Evolutionary conservation across 495 filamentous ascomycete species (phyloP).

Genomic region (Neurospora sp.): DNA sequence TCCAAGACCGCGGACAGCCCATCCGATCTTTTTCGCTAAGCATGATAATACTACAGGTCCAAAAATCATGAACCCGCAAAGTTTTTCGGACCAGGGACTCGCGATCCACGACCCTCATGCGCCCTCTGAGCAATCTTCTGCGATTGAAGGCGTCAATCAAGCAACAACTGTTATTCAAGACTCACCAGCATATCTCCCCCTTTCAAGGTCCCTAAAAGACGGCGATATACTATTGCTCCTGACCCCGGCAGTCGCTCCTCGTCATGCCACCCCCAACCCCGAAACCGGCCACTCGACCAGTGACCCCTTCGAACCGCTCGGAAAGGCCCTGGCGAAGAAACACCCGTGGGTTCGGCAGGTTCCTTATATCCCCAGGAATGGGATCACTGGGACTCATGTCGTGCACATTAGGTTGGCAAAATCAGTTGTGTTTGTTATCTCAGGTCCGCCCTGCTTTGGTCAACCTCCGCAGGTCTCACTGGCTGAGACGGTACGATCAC

Average conservation of each 20-base stretch:
- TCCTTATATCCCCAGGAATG: constrained; percentile 46
- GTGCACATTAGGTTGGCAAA: constrained; percentile 48
- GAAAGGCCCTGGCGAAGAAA: constrained; percentile 41
- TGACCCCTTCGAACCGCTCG: constrained; percentile 54
- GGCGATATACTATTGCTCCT: constrained; percentile 47
- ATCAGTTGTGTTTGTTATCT: constrained; percentile 45
- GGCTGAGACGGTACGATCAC: constrained; percentile 30
- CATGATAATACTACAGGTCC: not conserved
- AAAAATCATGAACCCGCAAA: not conserved
- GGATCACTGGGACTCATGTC: constrained; percentile 50
- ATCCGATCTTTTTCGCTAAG: not conserved
- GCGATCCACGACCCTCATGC: not conserved
- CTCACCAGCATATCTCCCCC: constrained; percentile 30
- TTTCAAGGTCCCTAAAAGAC: constrained; percentile 29
- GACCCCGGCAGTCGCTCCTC: constrained; percentile 46
- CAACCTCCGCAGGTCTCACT: constrained; percentile 32
- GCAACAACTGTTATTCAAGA: constrained; percentile 20
- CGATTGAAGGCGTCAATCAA: constrained; percentile 1
- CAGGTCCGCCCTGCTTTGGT: constrained; percentile 25
- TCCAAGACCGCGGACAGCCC: not conserved
- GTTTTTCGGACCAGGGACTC: not conserved
- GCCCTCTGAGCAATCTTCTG: not conserved
- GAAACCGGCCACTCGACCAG: constrained; percentile 11
- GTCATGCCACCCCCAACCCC: constrained; percentile 15
- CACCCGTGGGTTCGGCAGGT: constrained; percentile 51